Evolutionary conservation across 306 rosid genomes (phyloP).

Genomic region (Alnus rubra): DNA sequence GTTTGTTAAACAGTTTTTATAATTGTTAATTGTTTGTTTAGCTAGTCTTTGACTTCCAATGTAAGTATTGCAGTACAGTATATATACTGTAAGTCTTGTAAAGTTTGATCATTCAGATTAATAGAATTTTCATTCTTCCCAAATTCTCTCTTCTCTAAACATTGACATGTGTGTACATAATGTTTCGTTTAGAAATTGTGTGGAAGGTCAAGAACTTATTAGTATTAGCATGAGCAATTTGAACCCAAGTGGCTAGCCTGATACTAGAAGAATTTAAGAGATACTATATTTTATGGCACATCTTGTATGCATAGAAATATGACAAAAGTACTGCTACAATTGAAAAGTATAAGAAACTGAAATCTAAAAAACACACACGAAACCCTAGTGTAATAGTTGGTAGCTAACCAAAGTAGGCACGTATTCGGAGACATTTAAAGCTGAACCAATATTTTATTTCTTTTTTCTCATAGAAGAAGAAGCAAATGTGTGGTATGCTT

Average conservation of each 20-base stretch:
- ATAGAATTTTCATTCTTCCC: no score
- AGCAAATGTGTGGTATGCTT: not conserved
- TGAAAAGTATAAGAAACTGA: not conserved
- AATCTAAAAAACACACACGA: not conserved
- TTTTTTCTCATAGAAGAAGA: not conserved
- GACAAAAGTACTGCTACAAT: not conserved
- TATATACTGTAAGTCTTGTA: no score
- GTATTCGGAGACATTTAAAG: not conserved
- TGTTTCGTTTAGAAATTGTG: not conserved
- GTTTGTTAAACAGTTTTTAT: no score
- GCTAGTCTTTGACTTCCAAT: no score
- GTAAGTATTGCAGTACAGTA: no score
- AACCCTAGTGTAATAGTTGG: not conserved
- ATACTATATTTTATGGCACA: not conserved
- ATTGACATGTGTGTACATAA: no score
- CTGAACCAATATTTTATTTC: not conserved
- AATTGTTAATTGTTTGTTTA: no score
- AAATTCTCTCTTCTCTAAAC: no score
- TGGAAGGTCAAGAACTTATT: not conserved
- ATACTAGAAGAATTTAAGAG: not conserved
- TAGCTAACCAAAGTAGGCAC: not conserved
- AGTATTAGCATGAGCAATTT: not conserved
- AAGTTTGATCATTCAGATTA: no score
- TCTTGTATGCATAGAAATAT: not conserved
- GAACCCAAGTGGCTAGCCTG: not conserved